Percentiles rank a stretch among this genome's conserved stretches.
phyloP scores from a whole-genome alignment of 768 basidiomycete genomes.

The Lentinus tigrinus region DNA sequence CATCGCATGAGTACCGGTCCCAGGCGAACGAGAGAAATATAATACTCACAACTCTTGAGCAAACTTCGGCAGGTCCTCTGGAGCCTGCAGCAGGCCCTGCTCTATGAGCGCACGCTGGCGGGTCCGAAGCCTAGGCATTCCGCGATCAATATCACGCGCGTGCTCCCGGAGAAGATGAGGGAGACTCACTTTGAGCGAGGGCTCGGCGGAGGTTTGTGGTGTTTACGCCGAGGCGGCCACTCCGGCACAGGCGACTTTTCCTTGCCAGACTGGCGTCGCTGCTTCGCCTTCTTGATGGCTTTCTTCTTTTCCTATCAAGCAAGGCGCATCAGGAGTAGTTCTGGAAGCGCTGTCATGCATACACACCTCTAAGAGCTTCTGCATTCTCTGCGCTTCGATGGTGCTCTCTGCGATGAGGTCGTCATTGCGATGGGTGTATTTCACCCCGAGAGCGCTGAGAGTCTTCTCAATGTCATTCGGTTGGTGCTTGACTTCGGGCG shows the following conservation, averaged over 20 bases:
- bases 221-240: slow-evolving; percentile 68
- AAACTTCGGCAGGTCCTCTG: slow-evolving; percentile 49
- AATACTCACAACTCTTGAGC: slow-evolving; percentile 63
- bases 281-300: slow-evolving; percentile 18
- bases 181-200: slow-evolving; percentile 49
- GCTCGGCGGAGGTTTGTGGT: slow-evolving; percentile 48
- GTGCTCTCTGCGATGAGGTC: slow-evolving; percentile 64
- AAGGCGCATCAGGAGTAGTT: not conserved
- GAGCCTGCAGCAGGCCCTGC: slow-evolving; percentile 54
- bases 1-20: too few relatives aligned
- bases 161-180: not conserved
- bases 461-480: slow-evolving; percentile 53
- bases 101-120: slow-evolving; percentile 63
- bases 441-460: slow-evolving; percentile 59
- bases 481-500: slow-evolving; percentile 34
- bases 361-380: slow-evolving; percentile 49
- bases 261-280: slow-evolving; percentile 19
- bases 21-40: too few relatives aligned
- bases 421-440: slow-evolving; percentile 76
- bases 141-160: not conserved
- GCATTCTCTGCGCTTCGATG: slow-evolving; percentile 65
- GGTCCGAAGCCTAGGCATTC: slow-evolving; percentile 42
- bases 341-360: not conserved
- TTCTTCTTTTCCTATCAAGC: slow-evolving; percentile 23
- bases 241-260: slow-evolving; percentile 36